Evolutionary conservation across 2,329 filamentous ascomycete species (phyloP).

Genomic region (Aspergillus felis): DNA sequence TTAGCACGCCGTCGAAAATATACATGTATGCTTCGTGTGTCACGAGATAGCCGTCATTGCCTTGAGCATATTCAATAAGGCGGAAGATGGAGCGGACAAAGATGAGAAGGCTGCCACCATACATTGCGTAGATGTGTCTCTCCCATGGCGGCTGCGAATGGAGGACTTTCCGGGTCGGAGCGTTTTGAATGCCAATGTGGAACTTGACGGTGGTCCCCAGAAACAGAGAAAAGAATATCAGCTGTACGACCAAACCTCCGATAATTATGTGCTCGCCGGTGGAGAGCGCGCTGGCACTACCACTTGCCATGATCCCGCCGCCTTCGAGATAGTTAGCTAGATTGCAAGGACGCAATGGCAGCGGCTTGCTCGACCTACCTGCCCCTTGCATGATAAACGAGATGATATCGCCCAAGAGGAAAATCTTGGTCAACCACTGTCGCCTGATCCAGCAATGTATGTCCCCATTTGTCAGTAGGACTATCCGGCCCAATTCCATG

Average conservation of each 20-base stretch:
- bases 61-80: slow-evolving; percentile 18
- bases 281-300: not conserved
- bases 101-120: slow-evolving; percentile 14
- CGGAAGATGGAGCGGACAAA: slow-evolving; percentile 20
- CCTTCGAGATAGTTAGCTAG: not conserved
- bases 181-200: not conserved
- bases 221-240: not conserved
- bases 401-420: not conserved
- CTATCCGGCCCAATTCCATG: not conserved
- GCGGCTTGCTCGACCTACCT: not conserved
- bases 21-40: slow-evolving; percentile 20
- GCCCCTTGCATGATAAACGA: not conserved
- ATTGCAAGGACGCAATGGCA: not conserved
- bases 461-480: not conserved
- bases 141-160: slow-evolving; percentile 4
- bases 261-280: not conserved
- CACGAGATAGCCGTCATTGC: slow-evolving; percentile 18
- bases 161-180: not conserved
- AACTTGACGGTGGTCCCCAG: not conserved
- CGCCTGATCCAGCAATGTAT: not conserved
- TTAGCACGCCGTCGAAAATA: slow-evolving; percentile 16
- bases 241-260: not conserved
- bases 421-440: not conserved
- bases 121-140: slow-evolving; percentile 6
- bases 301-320: not conserved